Evolutionary conservation across 2,329 filamentous ascomycete species (phyloP), one percentile per base, ranked within the genome.

Genomic region (Fusarium siculi): DNA sequence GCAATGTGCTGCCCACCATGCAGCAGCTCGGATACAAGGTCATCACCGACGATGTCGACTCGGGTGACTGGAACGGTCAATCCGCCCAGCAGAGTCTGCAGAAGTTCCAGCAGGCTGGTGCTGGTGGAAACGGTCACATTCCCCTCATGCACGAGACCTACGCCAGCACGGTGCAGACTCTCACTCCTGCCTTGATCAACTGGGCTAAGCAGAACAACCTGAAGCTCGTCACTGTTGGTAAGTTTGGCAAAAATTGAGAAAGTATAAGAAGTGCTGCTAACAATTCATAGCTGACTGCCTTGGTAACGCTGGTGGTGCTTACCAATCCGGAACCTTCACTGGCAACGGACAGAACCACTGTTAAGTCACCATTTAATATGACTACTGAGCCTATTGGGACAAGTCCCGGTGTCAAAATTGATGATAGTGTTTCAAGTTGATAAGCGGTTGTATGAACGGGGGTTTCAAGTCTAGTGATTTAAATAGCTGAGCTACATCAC

Each of bases 41-140:
- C 76, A 87, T 88, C 75, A 91, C 88, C 74, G 85, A 90, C 76
- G 87, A 91, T 70, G 82, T 91, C 54, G 89, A 92, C 77, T 86
- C 89, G 3, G 86, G 89, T 56, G 90, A 91, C 80, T 91, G 90
- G 84, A 86, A 90, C 76, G 85, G 88, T 57, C 80, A 85, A 66
- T 81, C 84, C 8, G 83, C 87, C 1, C 77, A 80, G 62, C 85
- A 87, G 79, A 86, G 88, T 75, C 83, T 90, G 82, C 80, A 86
- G 74, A 84, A 82, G 73, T 90, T 91, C 81, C 77, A 81, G 68
- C 76, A 79, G 43, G 84, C 83, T 7, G 84, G 84, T 19, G 78
- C 85, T 8, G 61, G 75, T 10, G 85, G 83, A 16, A 83, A 83
- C 37, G 84, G 85, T 19, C 89, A 89, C 77, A 87, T 92, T 63